Evolutionary conservation across 108 stramenopile genomes (phyloP).

Genomic region (Stephanodiscus triporus): DNA sequence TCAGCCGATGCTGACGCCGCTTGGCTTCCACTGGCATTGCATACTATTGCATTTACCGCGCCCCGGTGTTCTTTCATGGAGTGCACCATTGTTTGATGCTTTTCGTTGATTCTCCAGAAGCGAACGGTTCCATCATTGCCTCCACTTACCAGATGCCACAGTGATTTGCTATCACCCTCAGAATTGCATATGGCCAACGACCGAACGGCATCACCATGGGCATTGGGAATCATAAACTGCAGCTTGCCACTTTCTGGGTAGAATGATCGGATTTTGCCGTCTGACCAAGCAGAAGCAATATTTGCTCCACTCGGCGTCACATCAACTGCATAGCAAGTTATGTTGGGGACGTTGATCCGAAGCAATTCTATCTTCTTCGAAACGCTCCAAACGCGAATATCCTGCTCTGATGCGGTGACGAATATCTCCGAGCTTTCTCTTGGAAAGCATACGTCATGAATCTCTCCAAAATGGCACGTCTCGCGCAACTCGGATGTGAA

Average conservation of each 20-base stretch:
- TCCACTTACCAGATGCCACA: constrained; percentile 77
- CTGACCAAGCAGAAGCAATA: constrained; percentile 87
- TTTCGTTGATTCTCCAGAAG: constrained; percentile 75
- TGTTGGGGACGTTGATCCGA: constrained; percentile 89
- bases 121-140: constrained; percentile 88
- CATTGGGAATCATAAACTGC: constrained; percentile 85
- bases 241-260: constrained; percentile 85
- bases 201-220: constrained; percentile 73
- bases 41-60: constrained; percentile 68
- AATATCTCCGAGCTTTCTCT: constrained; percentile 76
- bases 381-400: constrained; percentile 89
- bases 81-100: constrained; percentile 78
- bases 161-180: constrained; percentile 43
- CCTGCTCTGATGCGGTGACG: constrained; percentile 73
- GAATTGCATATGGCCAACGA: constrained; percentile 70
- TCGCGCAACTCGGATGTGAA: constrained; percentile 72
- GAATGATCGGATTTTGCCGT: constrained; percentile 92
- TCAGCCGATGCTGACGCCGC: constrained; percentile 82
- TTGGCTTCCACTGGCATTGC: constrained; percentile 64
- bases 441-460: constrained; percentile 82
- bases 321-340: constrained; percentile 75
- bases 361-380: constrained; percentile 73
- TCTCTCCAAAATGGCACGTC: constrained; percentile 80
- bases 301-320: constrained; percentile 66
- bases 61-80: constrained; percentile 90